Base-by-base conservation (phyloP, 116 monocot species). In the Zostera marina region DNA sequence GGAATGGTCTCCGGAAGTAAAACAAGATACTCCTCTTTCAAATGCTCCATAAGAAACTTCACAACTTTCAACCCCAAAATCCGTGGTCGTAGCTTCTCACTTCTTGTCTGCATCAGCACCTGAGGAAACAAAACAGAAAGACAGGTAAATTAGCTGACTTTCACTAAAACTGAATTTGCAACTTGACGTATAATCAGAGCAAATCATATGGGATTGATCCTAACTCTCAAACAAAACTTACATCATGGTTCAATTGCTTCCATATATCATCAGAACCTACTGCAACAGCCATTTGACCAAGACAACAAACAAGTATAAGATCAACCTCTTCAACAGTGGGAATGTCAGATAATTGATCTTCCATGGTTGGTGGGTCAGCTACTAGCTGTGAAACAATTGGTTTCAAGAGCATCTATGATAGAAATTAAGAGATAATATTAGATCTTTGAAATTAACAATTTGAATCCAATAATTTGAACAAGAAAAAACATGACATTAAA, bases 211-310 rank as follows among this genome's bases (percentile, higher is more conserved):
- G 5, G 16, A 49, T 2, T 5, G 16, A 49, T 2, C 32, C 32
- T 0, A 32, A 32, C 4, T 32, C 32, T 32, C 32, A 3, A 32
- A 32, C 32, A 11, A 21, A 59, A 59, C 59, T 22, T 2, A 88
- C 89, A 82, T 89, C 96, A 66, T 96, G 90, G 63, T 96, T 96
- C 60, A 96, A 72, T 47, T 78, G 85, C 66, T 96, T 89, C 89
- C 89, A 89, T 38, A 89, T 67, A 57, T 85, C 85, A 76, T 96
- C 96, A 43, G 96, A 89, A 20, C 70, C 79, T 38, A 74, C 76
- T 42, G 96, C 74, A 16, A 89, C 74, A 15, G 96, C 96, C 96
- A 96, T 96, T 53, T 96, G 96, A 53, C 96, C 96, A 25, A 96
- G 72, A 63, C 96, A 96, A 47, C 74, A 68, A 58, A 96, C 78